Conservation (phyloP, 2,329 filamentous ascomycete genomes). For the Fusarium sp. region DNA sequence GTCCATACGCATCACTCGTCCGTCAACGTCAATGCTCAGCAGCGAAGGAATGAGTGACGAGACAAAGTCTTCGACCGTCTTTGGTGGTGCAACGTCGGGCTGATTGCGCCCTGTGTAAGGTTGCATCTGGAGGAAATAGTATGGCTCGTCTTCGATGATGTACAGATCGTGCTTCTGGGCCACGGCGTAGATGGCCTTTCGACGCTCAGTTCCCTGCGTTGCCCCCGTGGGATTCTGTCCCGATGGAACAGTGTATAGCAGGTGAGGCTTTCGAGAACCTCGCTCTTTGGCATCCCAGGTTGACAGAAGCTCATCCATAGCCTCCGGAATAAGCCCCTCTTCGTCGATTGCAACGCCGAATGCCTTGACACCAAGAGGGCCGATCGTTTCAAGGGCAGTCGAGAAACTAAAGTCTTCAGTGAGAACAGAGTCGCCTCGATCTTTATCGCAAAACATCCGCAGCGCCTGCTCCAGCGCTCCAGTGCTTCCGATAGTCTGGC, state of each 20-base stretch:
- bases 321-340: constrained; percentile 65
- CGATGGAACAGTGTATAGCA: constrained; percentile 74
- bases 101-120: constrained; percentile 72
- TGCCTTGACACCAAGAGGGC: constrained; percentile 65
- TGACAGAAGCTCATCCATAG: constrained; percentile 65
- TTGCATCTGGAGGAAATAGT: constrained; percentile 93
- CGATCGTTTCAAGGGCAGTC: constrained; percentile 72
- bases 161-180: constrained; percentile 87
- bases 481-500: constrained; percentile 87
- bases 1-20: constrained; percentile 89
- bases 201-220: constrained; percentile 77
- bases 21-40: constrained; percentile 85
- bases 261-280: constrained; percentile 64
- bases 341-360: constrained; percentile 66
- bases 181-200: constrained; percentile 80
- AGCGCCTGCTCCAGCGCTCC: constrained; percentile 86
- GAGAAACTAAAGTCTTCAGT: constrained; percentile 95
- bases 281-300: constrained; percentile 63
- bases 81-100: constrained; percentile 67
- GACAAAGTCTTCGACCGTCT: constrained; percentile 79
- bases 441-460: constrained; percentile 80
- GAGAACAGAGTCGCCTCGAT: constrained; percentile 80
- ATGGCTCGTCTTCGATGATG: constrained; percentile 94
- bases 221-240: constrained; percentile 94
- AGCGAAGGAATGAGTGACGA: constrained; percentile 72